A percentile compares a stretch with the other conserved stretches of the same genome.
Evolutionary conservation across 495 filamentous ascomycete species (phyloP).

Genomic region (Lepraria neglecta): DNA sequence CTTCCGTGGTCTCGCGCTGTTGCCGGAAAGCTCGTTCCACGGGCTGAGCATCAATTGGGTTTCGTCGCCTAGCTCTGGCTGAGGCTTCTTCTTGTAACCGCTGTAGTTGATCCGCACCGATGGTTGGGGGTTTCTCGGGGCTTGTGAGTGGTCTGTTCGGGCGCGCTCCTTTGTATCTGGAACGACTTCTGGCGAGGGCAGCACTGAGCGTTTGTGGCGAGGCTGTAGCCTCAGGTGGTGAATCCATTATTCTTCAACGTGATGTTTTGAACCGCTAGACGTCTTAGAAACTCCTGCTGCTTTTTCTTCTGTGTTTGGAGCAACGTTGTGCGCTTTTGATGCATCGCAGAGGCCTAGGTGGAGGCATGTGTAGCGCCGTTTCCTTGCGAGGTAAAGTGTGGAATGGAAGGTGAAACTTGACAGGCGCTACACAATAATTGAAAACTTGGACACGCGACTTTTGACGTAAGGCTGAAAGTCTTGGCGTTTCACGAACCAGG

Average conservation of each 20-base stretch:
- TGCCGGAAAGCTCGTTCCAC: neutral
- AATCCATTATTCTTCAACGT: neutral
- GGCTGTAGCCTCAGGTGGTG: slow-evolving; percentile 2
- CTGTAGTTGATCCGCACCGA: slow-evolving; percentile 9
- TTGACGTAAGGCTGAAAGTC: neutral
- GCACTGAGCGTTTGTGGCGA: slow-evolving; percentile 1
- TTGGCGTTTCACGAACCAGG: neutral
- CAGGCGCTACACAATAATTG: neutral
- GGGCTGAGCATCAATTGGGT: neutral
- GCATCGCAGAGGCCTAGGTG: neutral
- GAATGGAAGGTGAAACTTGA: slow-evolving; percentile 1
- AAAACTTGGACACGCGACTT: neutral
- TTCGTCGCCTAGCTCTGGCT: neutral
- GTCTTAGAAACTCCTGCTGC: neutral
- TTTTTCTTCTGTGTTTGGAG: slow-evolving; percentile 10
- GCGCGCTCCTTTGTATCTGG: slow-evolving; percentile 26
- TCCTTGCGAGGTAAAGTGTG: neutral
- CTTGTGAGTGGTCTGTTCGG: neutral
- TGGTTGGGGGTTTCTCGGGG: neutral
- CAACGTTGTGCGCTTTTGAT: slow-evolving; percentile 4
- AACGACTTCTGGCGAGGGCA: slow-evolving; percentile 23
- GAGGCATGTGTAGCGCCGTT: slow-evolving; percentile 5
- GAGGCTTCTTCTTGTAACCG: neutral
- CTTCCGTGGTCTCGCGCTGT: neutral
- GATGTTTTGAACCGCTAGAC: neutral